Evolutionary conservation across 257 asterid genomes (phyloP), one percentile per base, ranked within the genome.

Genomic region (Mitragyna speciosa): DNA sequence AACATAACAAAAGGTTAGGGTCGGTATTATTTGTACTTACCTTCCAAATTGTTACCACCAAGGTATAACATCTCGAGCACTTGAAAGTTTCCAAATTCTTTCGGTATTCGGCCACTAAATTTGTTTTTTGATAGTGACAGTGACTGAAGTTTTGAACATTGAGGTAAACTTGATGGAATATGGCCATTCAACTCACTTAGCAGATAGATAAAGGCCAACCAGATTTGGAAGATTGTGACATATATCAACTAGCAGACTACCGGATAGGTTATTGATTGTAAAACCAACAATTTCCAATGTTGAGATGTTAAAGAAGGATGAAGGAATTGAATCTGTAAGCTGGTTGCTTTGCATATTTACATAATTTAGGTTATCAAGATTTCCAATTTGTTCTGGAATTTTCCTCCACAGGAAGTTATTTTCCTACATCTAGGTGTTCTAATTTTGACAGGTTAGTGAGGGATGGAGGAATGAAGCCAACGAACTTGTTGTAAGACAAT

Each of bases 301-400:
- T 16, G 81, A 78, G 33, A 78, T 49, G 51, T 48, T 78, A 47
- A 78, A 66, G 41, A 78, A 49, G 39, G 75, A 2, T 0, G 17
- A 36, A 17, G 85, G 85, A 12, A 78, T 72, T 0, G 79, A 16
- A 4, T 83, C 86, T 6, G 26, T 20, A 11, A 83, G 67, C 0
- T 22, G 36, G 52, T 83, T 83, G 0, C 47, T 0, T n/a, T 2
- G 0, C 14, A 76, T 22, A 36, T 0, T 1, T 19, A 81, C 33
- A 0, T 0, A 0, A 12, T 24, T 81, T 17, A 75, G 28, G 28
- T 24, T 70, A 4, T 6, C 14, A 49, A 69, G 79, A 56, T 82
- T 86, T 0, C 87, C 86, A 65, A 84, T 76, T 80, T 56, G 52
- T 24, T 70, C 43, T 8, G 85, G 88, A 69, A 86, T 76, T 2